These are phyloP conservation scores for Prosopis cineraria DNA, from an alignment of 306 rosid species.

Conservation along the genomic window DNA sequence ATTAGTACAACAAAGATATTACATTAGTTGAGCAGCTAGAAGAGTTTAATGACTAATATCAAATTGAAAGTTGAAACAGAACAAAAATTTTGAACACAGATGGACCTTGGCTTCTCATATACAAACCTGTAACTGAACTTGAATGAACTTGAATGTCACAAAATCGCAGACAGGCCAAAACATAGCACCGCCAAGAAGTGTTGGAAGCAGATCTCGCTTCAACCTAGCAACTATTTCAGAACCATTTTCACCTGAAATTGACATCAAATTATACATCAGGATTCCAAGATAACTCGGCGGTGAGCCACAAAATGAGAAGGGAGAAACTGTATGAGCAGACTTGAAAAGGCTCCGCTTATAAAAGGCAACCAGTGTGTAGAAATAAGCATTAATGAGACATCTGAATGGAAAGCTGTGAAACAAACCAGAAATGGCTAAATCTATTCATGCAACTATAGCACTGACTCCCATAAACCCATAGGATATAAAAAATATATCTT, in stretches of 20 bases:
- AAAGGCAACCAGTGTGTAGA: too few relatives aligned
- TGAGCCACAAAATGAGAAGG: background rate
- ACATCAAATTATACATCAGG: constrained; percentile 34
- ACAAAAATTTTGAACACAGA: constrained; percentile 18
- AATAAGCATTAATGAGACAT: too few relatives aligned
- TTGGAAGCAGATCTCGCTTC: constrained; percentile 72
- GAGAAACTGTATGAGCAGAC: background rate
- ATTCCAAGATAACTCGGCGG: background rate
- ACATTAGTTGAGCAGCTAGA: constrained; percentile 22
- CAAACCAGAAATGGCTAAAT: background rate
- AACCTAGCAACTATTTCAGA: constrained; percentile 53
- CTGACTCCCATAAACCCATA: background rate
- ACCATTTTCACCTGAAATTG: constrained; percentile 60
- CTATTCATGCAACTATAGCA: background rate
- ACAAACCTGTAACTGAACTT: constrained; percentile 76
- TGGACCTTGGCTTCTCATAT: background rate
- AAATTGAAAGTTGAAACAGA: constrained; percentile 14
- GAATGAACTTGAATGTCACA: constrained; percentile 61
- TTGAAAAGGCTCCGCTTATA: too few relatives aligned
- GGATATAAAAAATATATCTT: background rate
- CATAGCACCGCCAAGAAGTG: constrained; percentile 54
- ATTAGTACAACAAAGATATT: constrained; percentile 5
- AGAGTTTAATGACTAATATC: background rate
- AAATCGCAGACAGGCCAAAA: constrained; percentile 83
- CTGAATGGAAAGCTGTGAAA: background rate